Conservation (phyloP, 2,329 filamentous ascomycete genomes). For the Pestalotiopsis fici region DNA sequence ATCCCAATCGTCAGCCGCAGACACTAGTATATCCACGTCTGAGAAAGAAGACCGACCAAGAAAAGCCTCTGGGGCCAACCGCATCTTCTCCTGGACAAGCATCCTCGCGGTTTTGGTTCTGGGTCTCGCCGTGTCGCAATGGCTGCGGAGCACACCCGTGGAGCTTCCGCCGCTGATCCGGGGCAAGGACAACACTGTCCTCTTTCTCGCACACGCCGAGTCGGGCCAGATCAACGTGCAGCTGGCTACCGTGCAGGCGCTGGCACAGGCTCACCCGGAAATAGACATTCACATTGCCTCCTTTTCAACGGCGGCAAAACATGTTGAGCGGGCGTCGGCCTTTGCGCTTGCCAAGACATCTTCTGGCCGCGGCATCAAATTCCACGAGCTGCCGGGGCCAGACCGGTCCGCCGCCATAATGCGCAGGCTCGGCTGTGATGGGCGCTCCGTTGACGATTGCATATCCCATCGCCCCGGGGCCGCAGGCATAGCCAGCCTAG, state of each 20-base stretch:
- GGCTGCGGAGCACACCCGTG: neutral
- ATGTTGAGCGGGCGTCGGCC: conserved; percentile 13
- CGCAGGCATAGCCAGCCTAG: neutral
- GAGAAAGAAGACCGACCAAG: neutral
- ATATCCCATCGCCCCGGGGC: neutral
- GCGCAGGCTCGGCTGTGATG: neutral
- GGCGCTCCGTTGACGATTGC: neutral
- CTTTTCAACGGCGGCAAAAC: conserved; percentile 19
- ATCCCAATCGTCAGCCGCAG: neutral
- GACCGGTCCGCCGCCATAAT: conserved; percentile 1
- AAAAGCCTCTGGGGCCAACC: neutral
- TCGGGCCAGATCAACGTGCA: conserved; percentile 37
- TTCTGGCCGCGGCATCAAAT: conserved; percentile 19
- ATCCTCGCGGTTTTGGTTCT: neutral
- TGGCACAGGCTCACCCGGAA: conserved; percentile 32
- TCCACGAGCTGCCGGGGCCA: conserved; percentile 15
- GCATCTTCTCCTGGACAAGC: neutral
- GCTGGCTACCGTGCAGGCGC: conserved; percentile 32
- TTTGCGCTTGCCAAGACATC: conserved; percentile 18
- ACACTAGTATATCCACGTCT: neutral
- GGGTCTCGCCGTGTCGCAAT: neutral
- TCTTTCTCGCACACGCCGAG: conserved; percentile 33
- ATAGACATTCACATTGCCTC: conserved; percentile 36
- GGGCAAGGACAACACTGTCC: conserved; percentile 30
- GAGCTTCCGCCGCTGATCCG: neutral